Conservation (phyloP, 75 land plant species). For the Picea glauca region DNA sequence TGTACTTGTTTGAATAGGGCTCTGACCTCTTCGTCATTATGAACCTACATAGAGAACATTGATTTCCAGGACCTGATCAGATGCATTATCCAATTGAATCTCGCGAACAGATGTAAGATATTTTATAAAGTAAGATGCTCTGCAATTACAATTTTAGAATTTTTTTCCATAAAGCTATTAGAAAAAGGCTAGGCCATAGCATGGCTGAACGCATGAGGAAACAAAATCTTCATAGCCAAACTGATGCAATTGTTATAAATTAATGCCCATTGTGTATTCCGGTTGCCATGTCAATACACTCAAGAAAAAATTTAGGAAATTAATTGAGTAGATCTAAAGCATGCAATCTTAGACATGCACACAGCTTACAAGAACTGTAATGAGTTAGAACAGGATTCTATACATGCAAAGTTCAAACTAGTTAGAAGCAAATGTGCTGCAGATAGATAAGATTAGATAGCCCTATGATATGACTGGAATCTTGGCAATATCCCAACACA, state of each 20-base stretch:
- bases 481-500: background rate
- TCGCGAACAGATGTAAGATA: background rate
- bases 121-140: background rate
- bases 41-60: conserved; percentile 56
- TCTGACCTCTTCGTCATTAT: conserved; percentile 97
- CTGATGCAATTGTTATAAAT: background rate
- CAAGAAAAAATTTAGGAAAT: too few relatives aligned
- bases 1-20: conserved; percentile 98
- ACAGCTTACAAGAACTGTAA: too few relatives aligned
- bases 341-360: too few relatives aligned
- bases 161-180: background rate
- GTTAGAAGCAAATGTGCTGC: background rate
- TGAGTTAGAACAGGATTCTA: too few relatives aligned
- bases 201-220: background rate
- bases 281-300: too few relatives aligned
- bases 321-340: too few relatives aligned
- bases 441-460: too few relatives aligned
- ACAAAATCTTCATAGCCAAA: background rate
- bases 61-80: background rate
- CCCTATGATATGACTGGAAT: background rate
- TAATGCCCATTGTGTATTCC: too few relatives aligned
- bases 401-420: too few relatives aligned
- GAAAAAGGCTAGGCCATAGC: background rate
- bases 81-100: background rate
- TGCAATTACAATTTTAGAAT: background rate